Evolutionary conservation across 805 yeast genomes (phyloP).

Genomic region (Wickerhamomyces xylosicus): DNA sequence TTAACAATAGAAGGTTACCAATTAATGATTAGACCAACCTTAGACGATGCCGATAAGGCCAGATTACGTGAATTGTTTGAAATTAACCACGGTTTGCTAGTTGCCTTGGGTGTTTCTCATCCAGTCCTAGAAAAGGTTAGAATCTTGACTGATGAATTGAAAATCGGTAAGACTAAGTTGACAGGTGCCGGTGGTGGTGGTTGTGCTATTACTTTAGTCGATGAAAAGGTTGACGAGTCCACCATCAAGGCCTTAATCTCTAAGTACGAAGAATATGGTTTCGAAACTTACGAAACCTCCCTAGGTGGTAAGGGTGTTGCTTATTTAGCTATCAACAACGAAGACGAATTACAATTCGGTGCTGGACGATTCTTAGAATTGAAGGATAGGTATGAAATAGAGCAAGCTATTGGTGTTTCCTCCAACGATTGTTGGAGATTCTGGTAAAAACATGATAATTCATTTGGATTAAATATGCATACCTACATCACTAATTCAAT

Average conservation of each 20-base stretch:
- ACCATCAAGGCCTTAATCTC: constrained; percentile 25
- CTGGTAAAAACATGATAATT: constrained; percentile 33
- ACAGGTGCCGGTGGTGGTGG: constrained; percentile 99
- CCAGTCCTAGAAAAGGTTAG: constrained; percentile 78
- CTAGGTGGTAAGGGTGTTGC: constrained; percentile 92
- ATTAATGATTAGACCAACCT: constrained; percentile 42
- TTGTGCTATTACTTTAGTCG: constrained; percentile 82
- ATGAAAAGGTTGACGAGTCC: constrained; percentile 24
- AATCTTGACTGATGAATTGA: constrained; percentile 47
- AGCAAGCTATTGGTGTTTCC: constrained; percentile 34
- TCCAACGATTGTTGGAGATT: constrained; percentile 40
- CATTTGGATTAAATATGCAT: too few relatives aligned
- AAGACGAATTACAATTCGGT: constrained; percentile 9
- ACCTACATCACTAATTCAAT: too few relatives aligned
- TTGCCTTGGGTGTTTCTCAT: constrained; percentile 84
- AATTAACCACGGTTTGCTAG: constrained; percentile 81
- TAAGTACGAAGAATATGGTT: constrained; percentile 38
- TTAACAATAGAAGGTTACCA: constrained; percentile 65
- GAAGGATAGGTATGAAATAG: constrained; percentile 36
- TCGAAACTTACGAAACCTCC: constrained; percentile 66
- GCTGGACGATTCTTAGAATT: constrained; percentile 28
- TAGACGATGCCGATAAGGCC: constrained; percentile 30
- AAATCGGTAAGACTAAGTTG: constrained; percentile 79
- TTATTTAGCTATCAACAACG: constrained; percentile 18
- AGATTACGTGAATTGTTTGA: constrained; percentile 52